Conservation (phyloP, 352 stramenopile genomes). For the Pythium aphanidermatum region DNA sequence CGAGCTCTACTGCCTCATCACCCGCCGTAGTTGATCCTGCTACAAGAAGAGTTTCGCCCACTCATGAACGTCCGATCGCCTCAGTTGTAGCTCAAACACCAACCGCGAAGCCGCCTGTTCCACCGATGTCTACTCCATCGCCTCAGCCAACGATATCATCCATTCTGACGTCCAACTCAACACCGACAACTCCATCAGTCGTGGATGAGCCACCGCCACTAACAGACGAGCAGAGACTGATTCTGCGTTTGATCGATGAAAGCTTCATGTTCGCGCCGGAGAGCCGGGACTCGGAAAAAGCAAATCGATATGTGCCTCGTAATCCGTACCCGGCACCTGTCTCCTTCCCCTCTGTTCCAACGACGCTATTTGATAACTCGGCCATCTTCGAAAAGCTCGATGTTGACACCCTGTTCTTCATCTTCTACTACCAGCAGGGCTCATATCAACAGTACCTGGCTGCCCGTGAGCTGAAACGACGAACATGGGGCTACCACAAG, state of each 20-base stretch:
- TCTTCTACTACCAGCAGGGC: conserved; percentile 99
- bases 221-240: conserved; percentile 76
- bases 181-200: conserved; percentile 8
- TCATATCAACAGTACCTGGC: conserved; percentile 99
- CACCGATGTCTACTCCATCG: conserved; percentile 14
- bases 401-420: conserved; percentile 98
- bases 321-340: conserved; percentile 93
- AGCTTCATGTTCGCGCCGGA: conserved; percentile 91
- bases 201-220: conserved; percentile 44
- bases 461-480: conserved; percentile 96
- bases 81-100: conserved; percentile 9
- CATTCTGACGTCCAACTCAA: conserved; percentile 3
- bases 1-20: conserved; percentile 18
- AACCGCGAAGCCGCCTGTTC: conserved; percentile 16
- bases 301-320: conserved; percentile 90
- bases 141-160: conserved; percentile 16
- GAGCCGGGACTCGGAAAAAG: conserved; percentile 86
- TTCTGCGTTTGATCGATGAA: conserved; percentile 77
- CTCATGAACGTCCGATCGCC: conserved; percentile 12
- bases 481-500: conserved; percentile 99
- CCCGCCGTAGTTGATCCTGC: conserved; percentile 9
- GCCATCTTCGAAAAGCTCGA: conserved; percentile 97
- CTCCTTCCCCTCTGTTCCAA: conserved; percentile 87
- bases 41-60: conserved; percentile 12
- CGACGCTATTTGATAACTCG: conserved; percentile 91